These are phyloP conservation scores for Sextonia rubra DNA, from an alignment of 164 flowering plant species.

Conservation along the genomic window DNA sequence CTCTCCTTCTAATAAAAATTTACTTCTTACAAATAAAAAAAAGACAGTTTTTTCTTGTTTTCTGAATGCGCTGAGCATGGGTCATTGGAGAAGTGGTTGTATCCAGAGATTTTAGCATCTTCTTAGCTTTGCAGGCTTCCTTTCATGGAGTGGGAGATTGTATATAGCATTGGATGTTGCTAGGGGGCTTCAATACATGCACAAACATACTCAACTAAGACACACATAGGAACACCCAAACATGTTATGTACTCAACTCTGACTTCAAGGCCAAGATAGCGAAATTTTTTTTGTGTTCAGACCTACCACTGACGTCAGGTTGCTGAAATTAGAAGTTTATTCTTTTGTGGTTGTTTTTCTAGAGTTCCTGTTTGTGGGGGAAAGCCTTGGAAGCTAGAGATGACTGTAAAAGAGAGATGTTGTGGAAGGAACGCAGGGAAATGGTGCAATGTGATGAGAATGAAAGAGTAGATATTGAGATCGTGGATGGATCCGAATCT, in stretches of 20 bases:
- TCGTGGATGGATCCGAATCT: conserved; percentile 49
- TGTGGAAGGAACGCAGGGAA: conserved; percentile 39
- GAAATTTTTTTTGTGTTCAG: conserved; percentile 52
- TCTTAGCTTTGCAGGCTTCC: conserved; percentile 17
- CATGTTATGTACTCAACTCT: conserved; percentile 26
- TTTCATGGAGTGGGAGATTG: conserved; percentile 26
- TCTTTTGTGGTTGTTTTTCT: conserved; percentile 56
- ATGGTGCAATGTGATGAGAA: conserved; percentile 40
- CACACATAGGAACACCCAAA: conserved; percentile 26
- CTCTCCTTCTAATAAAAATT: too few species aligned
- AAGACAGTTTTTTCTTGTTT: conserved; percentile 43
- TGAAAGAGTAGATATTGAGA: conserved; percentile 37
- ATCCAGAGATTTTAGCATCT: conserved; percentile 24
- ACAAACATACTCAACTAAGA: conserved; percentile 35
- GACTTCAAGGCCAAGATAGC: conserved; percentile 56
- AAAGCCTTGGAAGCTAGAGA: conserved; percentile 40
- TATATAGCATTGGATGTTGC: conserved; percentile 51
- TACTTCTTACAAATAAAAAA: too few species aligned
- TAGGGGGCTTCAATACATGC: conserved; percentile 32
- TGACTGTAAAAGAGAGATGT: conserved; percentile 38
- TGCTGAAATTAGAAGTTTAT: conserved; percentile 55
- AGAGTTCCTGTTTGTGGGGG: conserved; percentile 60
- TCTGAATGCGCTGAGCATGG: conserved; percentile 67
- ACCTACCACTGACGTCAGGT: conserved; percentile 22
- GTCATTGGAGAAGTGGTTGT: conserved; percentile 55